phyloP scores from a whole-genome alignment of 2,329 filamentous ascomycete genomes.

The Paradendryphiella salina region DNA sequence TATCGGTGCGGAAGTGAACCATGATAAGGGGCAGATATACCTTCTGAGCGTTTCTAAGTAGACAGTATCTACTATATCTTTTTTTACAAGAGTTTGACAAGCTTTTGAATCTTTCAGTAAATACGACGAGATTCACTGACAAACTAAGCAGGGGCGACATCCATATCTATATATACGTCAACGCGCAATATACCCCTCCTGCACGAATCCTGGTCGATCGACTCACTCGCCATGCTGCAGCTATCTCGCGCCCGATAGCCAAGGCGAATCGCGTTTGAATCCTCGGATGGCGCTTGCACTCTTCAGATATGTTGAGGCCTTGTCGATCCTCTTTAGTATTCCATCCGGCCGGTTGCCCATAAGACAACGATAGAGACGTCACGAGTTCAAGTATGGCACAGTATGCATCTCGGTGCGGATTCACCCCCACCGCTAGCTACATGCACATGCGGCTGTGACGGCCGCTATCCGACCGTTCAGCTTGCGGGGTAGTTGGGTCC shows the following conservation, averaged over 20 bases:
- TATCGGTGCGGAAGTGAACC: constrained; percentile 41
- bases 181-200: constrained; percentile 18
- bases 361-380: constrained; percentile 8
- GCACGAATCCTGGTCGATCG: constrained; percentile 15
- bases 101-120: neutral
- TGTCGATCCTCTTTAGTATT: constrained; percentile 2
- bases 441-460: constrained; percentile 14
- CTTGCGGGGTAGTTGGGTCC: constrained; percentile 24
- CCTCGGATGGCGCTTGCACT: constrained; percentile 1
- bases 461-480: constrained; percentile 18
- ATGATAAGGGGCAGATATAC: constrained; percentile 17
- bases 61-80: too few relatives aligned
- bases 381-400: constrained; percentile 1
- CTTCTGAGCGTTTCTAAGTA: too few relatives aligned
- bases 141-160: neutral
- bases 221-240: constrained; percentile 4
- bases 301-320: neutral
- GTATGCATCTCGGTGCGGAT: constrained; percentile 10
- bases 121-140: constrained; percentile 1
- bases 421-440: constrained; percentile 4
- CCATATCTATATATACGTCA: constrained; percentile 25
- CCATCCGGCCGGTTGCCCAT: constrained; percentile 20
- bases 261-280: neutral
- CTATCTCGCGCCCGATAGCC: constrained; percentile 3
- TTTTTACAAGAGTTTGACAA: neutral